phyloP scores from a whole-genome alignment of 1,284 basidiomycete species.

The Takashimella tepidaria region DNA sequence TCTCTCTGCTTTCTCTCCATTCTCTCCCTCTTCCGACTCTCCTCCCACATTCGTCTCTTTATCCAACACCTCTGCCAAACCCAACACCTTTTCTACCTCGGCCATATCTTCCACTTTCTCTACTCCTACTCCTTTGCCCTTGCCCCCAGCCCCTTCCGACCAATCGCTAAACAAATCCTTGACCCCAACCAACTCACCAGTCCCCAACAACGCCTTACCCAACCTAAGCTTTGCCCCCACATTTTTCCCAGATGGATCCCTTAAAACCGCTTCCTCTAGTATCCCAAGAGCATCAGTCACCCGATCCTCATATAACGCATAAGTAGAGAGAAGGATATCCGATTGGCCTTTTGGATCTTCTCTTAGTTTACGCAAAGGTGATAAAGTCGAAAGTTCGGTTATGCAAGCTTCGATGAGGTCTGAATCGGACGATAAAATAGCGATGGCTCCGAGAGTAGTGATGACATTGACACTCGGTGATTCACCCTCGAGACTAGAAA shows the following conservation, averaged over 20 bases:
- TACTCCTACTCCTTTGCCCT: neutral
- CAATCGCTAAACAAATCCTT: conserved; percentile 12
- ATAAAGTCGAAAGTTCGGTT: conserved; percentile 60
- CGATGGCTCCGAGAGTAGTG: conserved; percentile 77
- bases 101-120: conserved; percentile 26
- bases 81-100: conserved; percentile 24
- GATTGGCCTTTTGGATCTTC: conserved; percentile 30
- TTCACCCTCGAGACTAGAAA: conserved; percentile 59
- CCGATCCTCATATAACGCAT: conserved; percentile 17
- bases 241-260: neutral
- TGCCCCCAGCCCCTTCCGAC: no score
- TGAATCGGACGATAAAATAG: conserved; percentile 70
- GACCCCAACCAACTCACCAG: conserved; percentile 45
- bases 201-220: conserved; percentile 28
- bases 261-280: conserved; percentile 14
- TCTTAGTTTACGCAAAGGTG: conserved; percentile 11
- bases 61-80: conserved; percentile 23
- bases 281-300: conserved; percentile 12
- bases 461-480: conserved; percentile 60
- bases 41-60: conserved; percentile 30
- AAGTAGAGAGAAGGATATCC: conserved; percentile 30
- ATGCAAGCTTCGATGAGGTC: conserved; percentile 79
- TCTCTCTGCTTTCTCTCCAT: neutral
- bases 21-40: no score
- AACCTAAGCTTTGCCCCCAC: neutral